phyloP scores from a whole-genome alignment of 1,284 basidiomycete genomes.

The Caloboletus inedulis region DNA sequence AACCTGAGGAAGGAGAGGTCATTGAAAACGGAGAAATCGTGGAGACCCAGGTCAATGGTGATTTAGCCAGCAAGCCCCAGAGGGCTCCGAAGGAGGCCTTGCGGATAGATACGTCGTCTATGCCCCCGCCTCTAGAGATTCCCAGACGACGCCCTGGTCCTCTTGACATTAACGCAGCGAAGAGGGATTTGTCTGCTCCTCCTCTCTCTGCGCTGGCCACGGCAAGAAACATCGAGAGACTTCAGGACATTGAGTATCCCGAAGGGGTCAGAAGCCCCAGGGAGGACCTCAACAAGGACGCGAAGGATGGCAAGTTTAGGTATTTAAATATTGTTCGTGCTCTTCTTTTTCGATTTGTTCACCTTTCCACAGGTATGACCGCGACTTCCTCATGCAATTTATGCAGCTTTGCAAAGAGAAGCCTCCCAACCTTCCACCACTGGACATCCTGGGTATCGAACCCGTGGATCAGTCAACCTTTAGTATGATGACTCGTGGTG shows the following conservation, averaged over 20 bases:
- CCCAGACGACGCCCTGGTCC: slow-evolving; percentile 62
- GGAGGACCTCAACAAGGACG: slow-evolving; percentile 81
- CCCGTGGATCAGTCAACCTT: slow-evolving; percentile 56
- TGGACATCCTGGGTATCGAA: slow-evolving; percentile 91
- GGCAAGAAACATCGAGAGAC: slow-evolving; percentile 77
- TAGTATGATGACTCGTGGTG: slow-evolving; percentile 45
- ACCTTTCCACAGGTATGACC: slow-evolving; percentile 75
- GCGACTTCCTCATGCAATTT: slow-evolving; percentile 97
- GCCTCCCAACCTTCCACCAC: slow-evolving; percentile 83
- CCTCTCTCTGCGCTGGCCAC: slow-evolving; percentile 57
- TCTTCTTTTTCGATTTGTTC: slow-evolving; percentile 6
- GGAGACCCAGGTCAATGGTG: slow-evolving; percentile 29
- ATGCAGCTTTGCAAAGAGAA: slow-evolving; percentile 95
- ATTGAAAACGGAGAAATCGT: slow-evolving; percentile 30
- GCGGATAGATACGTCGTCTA: slow-evolving; percentile 57
- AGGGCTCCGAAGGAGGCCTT: slow-evolving; percentile 49
- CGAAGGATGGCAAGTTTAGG: slow-evolving; percentile 89
- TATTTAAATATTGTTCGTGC: slow-evolving; percentile 28
- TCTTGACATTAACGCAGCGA: slow-evolving; percentile 58
- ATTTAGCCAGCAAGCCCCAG: slow-evolving; percentile 35
- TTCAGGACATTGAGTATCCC: slow-evolving; percentile 80
- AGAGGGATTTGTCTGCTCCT: slow-evolving; percentile 39
- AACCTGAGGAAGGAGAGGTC: slow-evolving; percentile 40
- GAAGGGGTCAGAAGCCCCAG: slow-evolving; percentile 81
- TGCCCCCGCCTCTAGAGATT: slow-evolving; percentile 36